Conservation (phyloP, 2,329 filamentous ascomycete species). For the Sphaerulina musiva region DNA sequence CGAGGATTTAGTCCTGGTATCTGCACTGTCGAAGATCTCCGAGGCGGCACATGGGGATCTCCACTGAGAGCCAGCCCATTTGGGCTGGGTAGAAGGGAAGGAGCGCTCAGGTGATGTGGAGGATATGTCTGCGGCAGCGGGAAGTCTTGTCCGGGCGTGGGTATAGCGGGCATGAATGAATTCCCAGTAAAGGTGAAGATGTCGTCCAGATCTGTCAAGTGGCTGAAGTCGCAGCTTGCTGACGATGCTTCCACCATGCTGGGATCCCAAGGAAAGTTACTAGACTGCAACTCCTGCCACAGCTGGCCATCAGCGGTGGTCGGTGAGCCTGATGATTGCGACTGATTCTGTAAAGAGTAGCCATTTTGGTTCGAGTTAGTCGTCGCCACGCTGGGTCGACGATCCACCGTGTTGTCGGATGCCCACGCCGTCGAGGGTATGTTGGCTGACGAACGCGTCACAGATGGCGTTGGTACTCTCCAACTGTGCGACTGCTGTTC, state of each 20-base stretch:
- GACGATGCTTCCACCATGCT: constrained; percentile 18
- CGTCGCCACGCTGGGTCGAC: constrained; percentile 11
- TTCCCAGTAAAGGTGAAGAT: constrained; percentile 23
- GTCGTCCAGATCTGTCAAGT: constrained; percentile 21
- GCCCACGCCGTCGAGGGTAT: constrained; percentile 5
- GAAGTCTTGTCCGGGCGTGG: constrained; percentile 11
- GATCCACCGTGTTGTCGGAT: constrained; percentile 5
- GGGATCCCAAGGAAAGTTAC: constrained; percentile 18
- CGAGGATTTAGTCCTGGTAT: constrained; percentile 19
- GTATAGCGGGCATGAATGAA: constrained; percentile 16
- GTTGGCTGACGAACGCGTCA: constrained; percentile 6
- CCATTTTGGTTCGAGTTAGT: constrained; percentile 11
- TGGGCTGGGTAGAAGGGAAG: constrained; percentile 12
- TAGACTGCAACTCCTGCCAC: constrained; percentile 16
- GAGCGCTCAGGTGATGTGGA: constrained; percentile 12
- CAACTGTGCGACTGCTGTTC: constrained; percentile 21
- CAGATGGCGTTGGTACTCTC: constrained; percentile 16
- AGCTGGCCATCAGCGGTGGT: constrained; percentile 14
- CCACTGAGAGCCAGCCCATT: constrained; percentile 5
- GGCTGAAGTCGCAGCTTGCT: constrained; percentile 20
- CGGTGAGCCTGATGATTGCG: constrained; percentile 20
- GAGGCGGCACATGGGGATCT: constrained; percentile 6
- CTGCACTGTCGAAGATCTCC: constrained; percentile 16
- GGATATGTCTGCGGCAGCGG: constrained; percentile 13
- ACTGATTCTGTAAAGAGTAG: constrained; percentile 15